These are phyloP conservation scores for Dictyophora rubrovolvata DNA, from an alignment of 768 basidiomycete species.

Conservation along the genomic window DNA sequence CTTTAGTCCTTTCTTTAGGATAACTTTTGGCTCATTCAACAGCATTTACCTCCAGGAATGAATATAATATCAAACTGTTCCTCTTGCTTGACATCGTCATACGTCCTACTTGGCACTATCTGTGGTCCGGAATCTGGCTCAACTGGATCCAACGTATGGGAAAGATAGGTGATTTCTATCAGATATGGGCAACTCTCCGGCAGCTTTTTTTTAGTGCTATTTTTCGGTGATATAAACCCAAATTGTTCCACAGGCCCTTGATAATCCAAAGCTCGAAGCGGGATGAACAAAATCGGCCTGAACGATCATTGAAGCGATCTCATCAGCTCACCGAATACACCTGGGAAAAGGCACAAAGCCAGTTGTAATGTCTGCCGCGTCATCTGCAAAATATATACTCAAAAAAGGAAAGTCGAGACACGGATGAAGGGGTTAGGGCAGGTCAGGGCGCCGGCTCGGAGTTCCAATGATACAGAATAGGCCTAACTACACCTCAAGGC, in stretches of 20 bases:
- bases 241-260: slow-evolving; percentile 25
- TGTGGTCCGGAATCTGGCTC: slow-evolving; percentile 11
- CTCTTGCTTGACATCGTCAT: slow-evolving; percentile 1
- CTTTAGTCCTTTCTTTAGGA: neutral
- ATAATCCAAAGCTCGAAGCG: slow-evolving; percentile 19
- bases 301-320: neutral
- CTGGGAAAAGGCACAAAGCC: slow-evolving; percentile 25
- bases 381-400: neutral
- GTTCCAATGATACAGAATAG: too few relatives aligned
- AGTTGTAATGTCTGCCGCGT: slow-evolving; percentile 1
- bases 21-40: neutral
- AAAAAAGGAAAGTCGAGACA: too few relatives aligned
- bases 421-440: too few relatives aligned
- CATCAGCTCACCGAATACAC: slow-evolving; percentile 13
- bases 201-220: neutral
- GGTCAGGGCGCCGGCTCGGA: too few relatives aligned
- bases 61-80: slow-evolving; percentile 10
- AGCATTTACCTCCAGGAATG: slow-evolving; percentile 7
- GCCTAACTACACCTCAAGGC: too few relatives aligned
- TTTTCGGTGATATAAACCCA: slow-evolving; percentile 12
- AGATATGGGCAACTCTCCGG: neutral
- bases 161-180: slow-evolving; percentile 15
- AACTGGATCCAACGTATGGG: slow-evolving; percentile 15
- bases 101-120: slow-evolving; percentile 6
- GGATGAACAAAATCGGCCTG: neutral